A percentile compares a stretch with the other conserved stretches of the same genome.
These are phyloP conservation scores for Suillus tomentosus DNA, from an alignment of 768 basidiomycete genomes.

Conservation along the genomic window DNA sequence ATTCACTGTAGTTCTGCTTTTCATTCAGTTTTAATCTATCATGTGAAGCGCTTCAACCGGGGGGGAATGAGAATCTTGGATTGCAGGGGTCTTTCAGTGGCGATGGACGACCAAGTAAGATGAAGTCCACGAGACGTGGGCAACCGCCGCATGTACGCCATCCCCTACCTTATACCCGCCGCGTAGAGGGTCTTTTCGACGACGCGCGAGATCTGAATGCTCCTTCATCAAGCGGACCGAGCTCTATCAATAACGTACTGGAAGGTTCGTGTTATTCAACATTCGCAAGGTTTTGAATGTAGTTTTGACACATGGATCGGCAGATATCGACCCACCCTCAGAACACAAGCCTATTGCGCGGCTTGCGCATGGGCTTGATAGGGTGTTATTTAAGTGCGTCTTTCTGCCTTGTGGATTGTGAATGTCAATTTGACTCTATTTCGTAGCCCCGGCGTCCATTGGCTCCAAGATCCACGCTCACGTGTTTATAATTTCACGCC, in stretches of 20 bases:
- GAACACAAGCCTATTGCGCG: slow-evolving; percentile 58
- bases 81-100: slow-evolving; percentile 19
- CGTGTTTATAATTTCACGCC: slow-evolving; percentile 84
- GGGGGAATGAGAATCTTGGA: slow-evolving; percentile 3
- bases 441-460: slow-evolving; percentile 81
- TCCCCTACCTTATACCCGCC: slow-evolving; percentile 27
- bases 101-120: slow-evolving; percentile 9
- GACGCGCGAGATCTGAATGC: slow-evolving; percentile 3
- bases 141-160: slow-evolving; percentile 24
- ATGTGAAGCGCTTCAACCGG: background rate
- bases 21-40: background rate
- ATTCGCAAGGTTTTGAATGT: slow-evolving; percentile 24
- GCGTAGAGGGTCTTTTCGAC: slow-evolving; percentile 25
- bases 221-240: background rate
- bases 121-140: background rate
- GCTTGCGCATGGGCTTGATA: slow-evolving; percentile 66
- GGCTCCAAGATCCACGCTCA: slow-evolving; percentile 85
- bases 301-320: background rate
- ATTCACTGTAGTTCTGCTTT: background rate
- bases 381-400: slow-evolving; percentile 76
- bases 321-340: slow-evolving; percentile 48
- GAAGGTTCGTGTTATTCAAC: slow-evolving; percentile 2
- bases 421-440: background rate
- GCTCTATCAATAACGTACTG: background rate
- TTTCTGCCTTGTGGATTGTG: background rate